Conservation (phyloP, 2,329 filamentous ascomycete genomes). For the Epichloe brachyelytri region DNA sequence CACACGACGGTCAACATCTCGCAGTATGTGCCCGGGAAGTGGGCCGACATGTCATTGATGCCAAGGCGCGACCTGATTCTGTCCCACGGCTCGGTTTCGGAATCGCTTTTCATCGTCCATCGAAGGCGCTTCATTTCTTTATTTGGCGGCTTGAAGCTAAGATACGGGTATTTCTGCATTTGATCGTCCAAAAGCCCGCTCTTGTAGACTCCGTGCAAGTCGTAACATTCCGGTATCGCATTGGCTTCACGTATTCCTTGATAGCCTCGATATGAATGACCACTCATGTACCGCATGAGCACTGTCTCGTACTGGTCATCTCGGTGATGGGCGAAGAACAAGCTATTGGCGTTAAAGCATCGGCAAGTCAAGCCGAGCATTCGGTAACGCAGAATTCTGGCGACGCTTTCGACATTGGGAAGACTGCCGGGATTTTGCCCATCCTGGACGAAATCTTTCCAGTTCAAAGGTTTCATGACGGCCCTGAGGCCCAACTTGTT, state of each 20-base stretch:
- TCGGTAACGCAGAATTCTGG: conserved; percentile 62
- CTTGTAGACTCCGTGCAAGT: conserved; percentile 56
- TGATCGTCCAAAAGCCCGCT: conserved; percentile 46
- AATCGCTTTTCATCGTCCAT: conserved; percentile 16
- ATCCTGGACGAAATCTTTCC: conserved; percentile 27
- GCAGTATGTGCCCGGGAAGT: conserved; percentile 14
- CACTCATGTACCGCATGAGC: conserved; percentile 59
- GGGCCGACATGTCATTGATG: conserved; percentile 12
- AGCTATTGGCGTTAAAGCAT: conserved; percentile 34
- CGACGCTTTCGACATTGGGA: conserved; percentile 63
- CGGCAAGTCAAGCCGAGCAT: conserved; percentile 50
- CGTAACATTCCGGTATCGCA: conserved; percentile 74
- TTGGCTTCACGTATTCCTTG: conserved; percentile 51
- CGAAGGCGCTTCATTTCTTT: conserved; percentile 19
- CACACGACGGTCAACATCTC: conserved; percentile 10
- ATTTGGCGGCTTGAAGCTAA: conserved; percentile 23
- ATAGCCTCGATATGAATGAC: conserved; percentile 58
- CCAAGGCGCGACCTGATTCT: conserved; percentile 7
- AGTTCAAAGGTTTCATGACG: conserved; percentile 24
- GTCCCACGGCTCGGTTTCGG: conserved; percentile 11
- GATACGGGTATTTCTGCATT: conserved; percentile 18
- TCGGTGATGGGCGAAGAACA: conserved; percentile 75
- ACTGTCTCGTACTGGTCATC: conserved; percentile 90
- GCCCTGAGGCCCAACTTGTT: conserved; percentile 23
- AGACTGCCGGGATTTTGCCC: conserved; percentile 23